phyloP scores from a whole-genome alignment of 768 basidiomycete species.

The Russula compacta region DNA sequence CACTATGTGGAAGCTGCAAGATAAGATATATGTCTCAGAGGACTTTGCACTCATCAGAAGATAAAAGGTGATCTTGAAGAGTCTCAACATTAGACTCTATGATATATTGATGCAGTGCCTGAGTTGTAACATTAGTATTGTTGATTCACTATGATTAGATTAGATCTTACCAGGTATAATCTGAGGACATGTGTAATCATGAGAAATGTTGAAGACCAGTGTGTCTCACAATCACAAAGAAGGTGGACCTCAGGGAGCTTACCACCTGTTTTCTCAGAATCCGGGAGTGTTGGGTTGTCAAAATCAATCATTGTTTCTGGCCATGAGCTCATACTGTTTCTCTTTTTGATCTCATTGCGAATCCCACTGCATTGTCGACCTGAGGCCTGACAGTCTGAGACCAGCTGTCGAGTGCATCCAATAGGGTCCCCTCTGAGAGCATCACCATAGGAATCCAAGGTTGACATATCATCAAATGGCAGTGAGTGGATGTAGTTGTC shows the following conservation, averaged over 20 bases:
- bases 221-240: neutral
- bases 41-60: neutral
- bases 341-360: neutral
- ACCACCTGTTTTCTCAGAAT: neutral
- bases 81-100: neutral
- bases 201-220: neutral
- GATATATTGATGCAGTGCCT: neutral
- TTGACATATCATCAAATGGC: too few species aligned
- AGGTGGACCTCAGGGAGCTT: neutral
- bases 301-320: neutral
- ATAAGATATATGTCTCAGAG: neutral
- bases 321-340: neutral
- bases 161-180: neutral
- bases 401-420: too few species aligned
- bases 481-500: too few species aligned
- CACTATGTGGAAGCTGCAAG: neutral
- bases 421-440: too few species aligned
- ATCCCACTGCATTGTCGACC: neutral
- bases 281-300: neutral
- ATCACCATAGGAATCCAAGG: too few species aligned
- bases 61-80: neutral
- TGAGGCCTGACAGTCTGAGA: too few species aligned
- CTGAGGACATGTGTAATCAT: neutral
- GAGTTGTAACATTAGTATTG: neutral
- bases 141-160: neutral